Evolutionary conservation across 176 grass and related monocot genomes (phyloP), one percentile per base, ranked within the genome.

Genomic region (Raddia distichophylla): DNA sequence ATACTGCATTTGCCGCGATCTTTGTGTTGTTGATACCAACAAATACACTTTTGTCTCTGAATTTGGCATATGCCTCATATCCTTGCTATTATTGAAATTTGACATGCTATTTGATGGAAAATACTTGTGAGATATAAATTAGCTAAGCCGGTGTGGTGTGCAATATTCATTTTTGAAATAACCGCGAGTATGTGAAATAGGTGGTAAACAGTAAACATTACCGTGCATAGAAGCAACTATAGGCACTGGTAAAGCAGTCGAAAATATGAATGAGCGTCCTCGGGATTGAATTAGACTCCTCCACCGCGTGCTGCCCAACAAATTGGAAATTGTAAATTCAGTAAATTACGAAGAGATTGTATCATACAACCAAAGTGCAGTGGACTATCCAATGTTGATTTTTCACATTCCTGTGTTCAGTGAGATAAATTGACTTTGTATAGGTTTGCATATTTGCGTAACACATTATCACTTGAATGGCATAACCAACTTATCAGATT

Each of bases 181-280:
- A 89, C 10, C 11, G 42, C 4, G 61, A 50, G 62, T 55, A 14
- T 49, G 19, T 34, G 10, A 52, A 33, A 83, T 15, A 52, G 9
- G 48, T 74, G 35, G 12, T 56, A 90, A 80, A 16, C 60, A 43
- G 49, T 74, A 72, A 77, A 78, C 72, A 86, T 89, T 91, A 95
- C 90, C 93, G 54, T 91, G 85, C 59, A 90, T 87, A 85, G 90
- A 90, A 82, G 93, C 96, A 90, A 75, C 89, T 79, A 95, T 73
- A 32, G 93, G 96, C 57, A 95, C 90, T 19, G 96, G 90, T 66
- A 93, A 80, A 82, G 93, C 84, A 62, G 93, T 93, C 45, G 96
- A 95, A 93, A 98, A 98, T 77, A 98, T 95, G 75, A 98, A 98
- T 5, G 92, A 90, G 40, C 93, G 88, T 32, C 95, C 95, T 55